Evolutionary conservation across 1,284 basidiomycete species (phyloP).

Genomic region (Vanrija pseudolonga): DNA sequence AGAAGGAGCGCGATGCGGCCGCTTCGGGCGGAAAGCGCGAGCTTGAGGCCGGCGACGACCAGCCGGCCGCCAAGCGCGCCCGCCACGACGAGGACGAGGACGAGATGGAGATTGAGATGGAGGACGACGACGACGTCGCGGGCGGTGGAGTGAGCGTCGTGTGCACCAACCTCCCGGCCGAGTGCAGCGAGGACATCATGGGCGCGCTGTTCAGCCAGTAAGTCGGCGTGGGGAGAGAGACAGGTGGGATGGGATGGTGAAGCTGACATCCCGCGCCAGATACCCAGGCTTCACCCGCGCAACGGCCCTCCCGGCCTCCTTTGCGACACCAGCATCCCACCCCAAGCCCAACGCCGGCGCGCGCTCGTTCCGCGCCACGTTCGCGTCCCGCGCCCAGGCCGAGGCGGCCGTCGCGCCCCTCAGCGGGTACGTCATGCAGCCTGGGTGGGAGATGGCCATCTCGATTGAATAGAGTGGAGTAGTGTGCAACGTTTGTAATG

Average conservation of each 20-base stretch:
- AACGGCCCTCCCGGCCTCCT: constrained; percentile 18
- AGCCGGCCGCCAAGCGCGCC: constrained; percentile 30
- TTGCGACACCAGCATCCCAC: constrained; percentile 29
- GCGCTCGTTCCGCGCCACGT: constrained; percentile 32
- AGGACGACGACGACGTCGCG: constrained; percentile 38
- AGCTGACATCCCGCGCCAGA: constrained; percentile 11
- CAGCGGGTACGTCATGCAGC: constrained; percentile 43
- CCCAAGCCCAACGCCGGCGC: constrained; percentile 33
- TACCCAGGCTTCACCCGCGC: constrained; percentile 32
- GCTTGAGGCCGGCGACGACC: constrained; percentile 58
- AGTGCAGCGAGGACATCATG: constrained; percentile 38
- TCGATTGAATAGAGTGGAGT: constrained; percentile 15
- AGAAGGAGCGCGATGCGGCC: constrained; percentile 63
- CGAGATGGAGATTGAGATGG: constrained; percentile 49
- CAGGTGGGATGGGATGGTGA: background rate
- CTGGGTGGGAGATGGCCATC: constrained; percentile 45
- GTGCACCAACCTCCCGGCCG: constrained; percentile 42
- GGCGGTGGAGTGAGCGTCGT: constrained; percentile 12
- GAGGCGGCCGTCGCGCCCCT: constrained; percentile 24
- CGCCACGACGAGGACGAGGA: constrained; percentile 36
- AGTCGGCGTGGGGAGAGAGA: no score
- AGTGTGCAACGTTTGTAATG: no score
- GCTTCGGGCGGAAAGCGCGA: constrained; percentile 51
- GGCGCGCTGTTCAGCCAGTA: constrained; percentile 32
- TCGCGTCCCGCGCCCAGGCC: constrained; percentile 26